Evolutionary conservation across 1,284 basidiomycete species (phyloP), one percentile per base, ranked within the genome.

Genomic region (Mrakiaceae sp.): DNA sequence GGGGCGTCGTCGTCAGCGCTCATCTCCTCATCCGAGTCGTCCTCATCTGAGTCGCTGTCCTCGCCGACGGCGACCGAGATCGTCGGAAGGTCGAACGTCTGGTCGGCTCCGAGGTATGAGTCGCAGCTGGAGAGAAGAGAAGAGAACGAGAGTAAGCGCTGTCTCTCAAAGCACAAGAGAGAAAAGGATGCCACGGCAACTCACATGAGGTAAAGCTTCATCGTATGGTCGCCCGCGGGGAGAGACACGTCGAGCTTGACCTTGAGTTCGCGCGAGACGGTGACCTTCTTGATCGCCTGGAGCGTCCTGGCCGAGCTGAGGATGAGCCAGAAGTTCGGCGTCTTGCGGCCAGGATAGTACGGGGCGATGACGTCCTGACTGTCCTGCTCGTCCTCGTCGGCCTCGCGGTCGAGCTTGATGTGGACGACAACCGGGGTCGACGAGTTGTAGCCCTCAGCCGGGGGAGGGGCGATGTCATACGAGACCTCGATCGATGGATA

Each of bases 251-350:
- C 92, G 50, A 98, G 83, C 73, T 91, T 91, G 66, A 90, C 86
- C 39, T 80, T 78, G 11, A 96, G 81, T 68, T 79, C 85, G 70
- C 84, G 85, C 71, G 83, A 85, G 68, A 98, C 84, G 0, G 95
- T 97, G 39, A 98, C 89, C 66, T 88, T 88, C 79, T 98, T 97
- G 82, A 99, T 97, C 60, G 90, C 88, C 46, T 94, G 84, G 53
- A 98, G 79, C 70, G 86, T 67, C 82, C 83, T 70, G 79, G 86
- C 72, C 75, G 81, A 65, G 78, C 84, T 73, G 5, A 98, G 82
- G 50, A 98, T 92, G 44, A 98, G 80, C 94, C 94, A 98, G 93
- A 94, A 98, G 72, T 93, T 92, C 64, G 89, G 85, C 76, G 94
- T 84, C 81, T 98, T 98, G 74, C 86, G 86, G 64, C 78, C 79